Evolutionary conservation across 2,329 filamentous ascomycete species (phyloP).

Genomic region (Tolypocladium paradoxum): DNA sequence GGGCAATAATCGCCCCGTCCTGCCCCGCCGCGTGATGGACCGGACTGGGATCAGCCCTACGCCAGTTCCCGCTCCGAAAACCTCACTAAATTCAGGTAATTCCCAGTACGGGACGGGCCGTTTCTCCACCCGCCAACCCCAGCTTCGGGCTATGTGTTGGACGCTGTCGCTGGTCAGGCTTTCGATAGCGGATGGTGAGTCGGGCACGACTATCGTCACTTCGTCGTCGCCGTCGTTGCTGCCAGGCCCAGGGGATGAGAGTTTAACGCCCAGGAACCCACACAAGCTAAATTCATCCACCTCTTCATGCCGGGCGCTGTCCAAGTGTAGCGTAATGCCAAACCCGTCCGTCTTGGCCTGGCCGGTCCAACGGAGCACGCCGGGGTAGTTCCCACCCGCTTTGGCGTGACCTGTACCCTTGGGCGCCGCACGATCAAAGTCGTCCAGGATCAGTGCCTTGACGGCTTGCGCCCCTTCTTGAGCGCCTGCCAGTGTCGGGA

Average conservation of each 20-base stretch:
- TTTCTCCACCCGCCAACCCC: constrained; percentile 77
- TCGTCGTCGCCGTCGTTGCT: no score
- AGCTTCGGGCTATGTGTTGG: constrained; percentile 61
- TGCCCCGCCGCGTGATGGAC: constrained; percentile 75
- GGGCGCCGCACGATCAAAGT: constrained; percentile 89
- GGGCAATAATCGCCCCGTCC: no score
- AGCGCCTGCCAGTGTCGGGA: constrained; percentile 86
- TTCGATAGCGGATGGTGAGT: constrained; percentile 78
- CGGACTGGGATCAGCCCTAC: constrained; percentile 84
- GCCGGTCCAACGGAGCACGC: constrained; percentile 80
- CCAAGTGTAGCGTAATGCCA: constrained; percentile 90
- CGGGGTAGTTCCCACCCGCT: constrained; percentile 91
- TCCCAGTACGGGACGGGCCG: constrained; percentile 55
- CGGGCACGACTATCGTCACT: constrained; percentile 72
- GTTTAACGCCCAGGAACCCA: constrained; percentile 76
- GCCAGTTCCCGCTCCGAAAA: constrained; percentile 85
- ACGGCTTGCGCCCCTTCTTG: constrained; percentile 87
- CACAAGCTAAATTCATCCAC: constrained; percentile 94
- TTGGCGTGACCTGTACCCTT: constrained; percentile 87
- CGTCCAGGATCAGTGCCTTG: constrained; percentile 75
- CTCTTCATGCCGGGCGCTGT: constrained; percentile 72
- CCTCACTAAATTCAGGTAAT: constrained; percentile 49
- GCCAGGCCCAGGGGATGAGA: no score
- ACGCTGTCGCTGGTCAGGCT: constrained; percentile 75
- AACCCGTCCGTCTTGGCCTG: constrained; percentile 70